Evolutionary conservation across 306 rosid species (phyloP), one percentile per base, ranked within the genome.

Genomic region (Ochetophila trinervis): DNA sequence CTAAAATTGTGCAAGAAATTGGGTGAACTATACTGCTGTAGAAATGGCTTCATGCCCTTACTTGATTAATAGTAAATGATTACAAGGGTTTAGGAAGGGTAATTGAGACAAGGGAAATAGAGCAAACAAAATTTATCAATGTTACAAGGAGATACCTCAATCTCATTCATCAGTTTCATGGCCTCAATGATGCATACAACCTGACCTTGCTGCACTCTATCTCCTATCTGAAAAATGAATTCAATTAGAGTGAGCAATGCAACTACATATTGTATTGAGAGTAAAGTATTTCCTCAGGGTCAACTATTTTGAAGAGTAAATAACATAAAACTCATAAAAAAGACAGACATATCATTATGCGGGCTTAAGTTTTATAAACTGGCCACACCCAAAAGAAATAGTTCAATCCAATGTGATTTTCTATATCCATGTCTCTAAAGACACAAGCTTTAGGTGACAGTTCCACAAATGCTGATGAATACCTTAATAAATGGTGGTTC

Each of bases 121-220:
- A 63, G 32, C n/a, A 45, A 32, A 53, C 10, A 12, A 8, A 17
- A 32, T 19, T 27, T 12, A 30, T n/a, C 8, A 30, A 40, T 5
- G 19, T 5, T 5, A 50, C 35, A 34, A 47, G 14, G 5, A 76
- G 81, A 56, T 78, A 91, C 98, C 84, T 92, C 98, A 65, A 92
- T 87, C 72, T 92, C 98, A 70, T 92, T 92, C 98, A 92, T 87
- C 76, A 92, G 76, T 76, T 92, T 92, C 98, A 92, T 92, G 70
- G 96, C 98, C 81, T 92, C 98, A 63, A 92, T 78, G 60, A 92
- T 92, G 81, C 98, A 92, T 36, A 92, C 1, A 23, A 83, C 83
- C 75, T 92, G 96, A 32, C 98, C 98, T 76, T 92, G 89, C 82
- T 87, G 84, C 68, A 92, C 98, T 70, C 85, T 84, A 65, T 89